Percentiles rank a stretch among this genome's conserved stretches.
phyloP scores from a whole-genome alignment of 345 rosid genomes.

The Salix exigua region DNA sequence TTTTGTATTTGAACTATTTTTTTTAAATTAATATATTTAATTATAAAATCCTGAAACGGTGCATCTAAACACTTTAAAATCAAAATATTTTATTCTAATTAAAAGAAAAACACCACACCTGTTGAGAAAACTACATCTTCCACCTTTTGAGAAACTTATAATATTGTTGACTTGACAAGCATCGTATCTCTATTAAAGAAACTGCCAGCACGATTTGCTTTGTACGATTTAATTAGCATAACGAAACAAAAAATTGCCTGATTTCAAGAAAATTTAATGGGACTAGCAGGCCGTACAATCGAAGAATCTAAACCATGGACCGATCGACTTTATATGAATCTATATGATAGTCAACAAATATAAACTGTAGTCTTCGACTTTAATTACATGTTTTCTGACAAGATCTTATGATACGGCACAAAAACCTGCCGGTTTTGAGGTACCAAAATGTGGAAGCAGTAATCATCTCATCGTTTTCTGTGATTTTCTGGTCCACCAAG shows the following conservation, averaged over 20 bases:
- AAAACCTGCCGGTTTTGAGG: constrained; percentile 2
- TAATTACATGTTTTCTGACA: background rate
- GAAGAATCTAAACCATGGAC: background rate
- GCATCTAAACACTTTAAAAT: too few species aligned
- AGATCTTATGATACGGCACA: constrained; percentile 7
- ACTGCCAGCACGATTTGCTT: background rate
- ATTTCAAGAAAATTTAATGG: background rate
- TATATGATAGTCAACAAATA: background rate
- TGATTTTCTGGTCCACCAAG: background rate
- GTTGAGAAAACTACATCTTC: too few species aligned
- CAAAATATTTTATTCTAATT: too few species aligned
- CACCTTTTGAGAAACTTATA: too few species aligned
- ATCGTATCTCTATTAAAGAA: background rate
- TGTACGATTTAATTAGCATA: background rate
- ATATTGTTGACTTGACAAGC: too few species aligned
- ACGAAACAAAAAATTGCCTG: background rate
- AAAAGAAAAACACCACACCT: too few species aligned
- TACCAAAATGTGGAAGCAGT: background rate
- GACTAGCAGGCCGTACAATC: background rate
- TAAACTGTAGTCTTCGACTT: background rate
- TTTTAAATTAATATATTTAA: too few species aligned
- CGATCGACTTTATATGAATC: background rate
- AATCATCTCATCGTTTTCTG: background rate
- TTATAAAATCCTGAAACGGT: too few species aligned
- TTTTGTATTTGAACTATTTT: too few species aligned